phyloP scores from a whole-genome alignment of 441 rosid species.

The Croton laevigatus region DNA sequence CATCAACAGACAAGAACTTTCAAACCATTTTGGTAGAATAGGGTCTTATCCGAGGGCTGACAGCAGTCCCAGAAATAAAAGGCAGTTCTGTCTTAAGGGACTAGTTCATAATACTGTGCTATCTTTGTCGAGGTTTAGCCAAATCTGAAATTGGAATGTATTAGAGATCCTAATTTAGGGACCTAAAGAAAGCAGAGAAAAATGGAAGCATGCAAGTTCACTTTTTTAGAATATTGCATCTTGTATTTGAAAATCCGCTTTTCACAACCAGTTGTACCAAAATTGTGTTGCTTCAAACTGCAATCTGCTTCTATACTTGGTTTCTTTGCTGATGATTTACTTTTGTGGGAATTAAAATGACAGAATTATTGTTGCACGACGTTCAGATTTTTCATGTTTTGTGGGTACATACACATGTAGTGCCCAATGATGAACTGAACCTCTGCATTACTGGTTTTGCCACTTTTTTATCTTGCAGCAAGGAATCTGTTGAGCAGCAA shows the following conservation, averaged over 20 bases:
- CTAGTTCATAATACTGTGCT: neutral
- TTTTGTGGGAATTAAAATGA: too few species aligned
- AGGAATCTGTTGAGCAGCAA: too few species aligned
- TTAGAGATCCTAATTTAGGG: neutral
- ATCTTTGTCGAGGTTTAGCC: neutral
- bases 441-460: too few species aligned
- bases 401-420: too few species aligned
- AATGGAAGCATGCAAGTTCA: constrained; percentile 3
- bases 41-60: neutral
- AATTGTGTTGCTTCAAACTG: neutral
- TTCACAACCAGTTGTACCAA: neutral
- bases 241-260: neutral
- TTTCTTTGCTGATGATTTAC: neutral
- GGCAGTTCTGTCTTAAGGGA: neutral
- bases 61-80: neutral
- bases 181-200: neutral
- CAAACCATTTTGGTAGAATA: neutral
- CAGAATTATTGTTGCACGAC: too few species aligned
- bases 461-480: too few species aligned
- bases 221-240: neutral
- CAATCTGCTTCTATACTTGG: neutral
- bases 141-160: neutral
- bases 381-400: too few species aligned
- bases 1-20: neutral
- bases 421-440: too few species aligned